These are phyloP conservation scores for Dendrobium huoshanense DNA, from an alignment of 106 monocot genomes.

Conservation along the genomic window DNA sequence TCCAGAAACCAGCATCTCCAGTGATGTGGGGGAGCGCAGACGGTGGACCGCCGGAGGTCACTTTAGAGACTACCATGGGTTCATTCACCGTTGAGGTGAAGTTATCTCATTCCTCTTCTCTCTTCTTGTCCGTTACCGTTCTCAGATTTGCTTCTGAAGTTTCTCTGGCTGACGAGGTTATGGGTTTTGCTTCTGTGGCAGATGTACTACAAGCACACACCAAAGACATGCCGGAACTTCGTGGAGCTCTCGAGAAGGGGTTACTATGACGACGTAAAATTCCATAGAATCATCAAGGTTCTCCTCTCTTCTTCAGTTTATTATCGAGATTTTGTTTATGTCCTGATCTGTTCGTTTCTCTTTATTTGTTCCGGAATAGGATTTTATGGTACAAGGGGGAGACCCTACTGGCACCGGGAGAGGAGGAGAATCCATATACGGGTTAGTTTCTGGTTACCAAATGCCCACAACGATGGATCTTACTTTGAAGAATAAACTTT, in stretches of 20 bases:
- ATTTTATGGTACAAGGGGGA: slow-evolving; percentile 97
- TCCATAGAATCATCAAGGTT: slow-evolving; percentile 98
- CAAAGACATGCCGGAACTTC: slow-evolving; percentile 94
- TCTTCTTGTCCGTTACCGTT: not conserved
- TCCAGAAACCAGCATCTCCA: not conserved
- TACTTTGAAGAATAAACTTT: not conserved
- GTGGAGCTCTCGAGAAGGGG: slow-evolving; percentile 92
- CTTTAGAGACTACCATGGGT: slow-evolving; percentile 84
- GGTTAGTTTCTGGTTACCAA: slow-evolving; percentile 32
- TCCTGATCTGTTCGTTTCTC: not conserved
- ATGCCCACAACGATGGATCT: not conserved
- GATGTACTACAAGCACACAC: slow-evolving; percentile 97
- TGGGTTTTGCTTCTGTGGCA: slow-evolving; percentile 7
- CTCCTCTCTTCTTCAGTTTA: slow-evolving; percentile 1
- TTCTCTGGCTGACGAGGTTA: not conserved
- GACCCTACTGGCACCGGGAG: slow-evolving; percentile 98
- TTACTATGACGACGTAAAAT: slow-evolving; percentile 93
- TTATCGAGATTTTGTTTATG: not conserved
- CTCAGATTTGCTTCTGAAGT: not conserved
- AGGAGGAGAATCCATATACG: slow-evolving; percentile 96
- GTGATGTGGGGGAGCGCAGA: slow-evolving; percentile 67
- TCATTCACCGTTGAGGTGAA: slow-evolving; percentile 73
- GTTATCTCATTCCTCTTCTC: not conserved
- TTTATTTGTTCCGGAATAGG: slow-evolving; percentile 27
- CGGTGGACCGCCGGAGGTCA: slow-evolving; percentile 87